Percentiles rank a stretch among this genome's conserved stretches.
Conservation (phyloP, 495 filamentous ascomycete species). For the Aspergillus heteromorphus region DNA sequence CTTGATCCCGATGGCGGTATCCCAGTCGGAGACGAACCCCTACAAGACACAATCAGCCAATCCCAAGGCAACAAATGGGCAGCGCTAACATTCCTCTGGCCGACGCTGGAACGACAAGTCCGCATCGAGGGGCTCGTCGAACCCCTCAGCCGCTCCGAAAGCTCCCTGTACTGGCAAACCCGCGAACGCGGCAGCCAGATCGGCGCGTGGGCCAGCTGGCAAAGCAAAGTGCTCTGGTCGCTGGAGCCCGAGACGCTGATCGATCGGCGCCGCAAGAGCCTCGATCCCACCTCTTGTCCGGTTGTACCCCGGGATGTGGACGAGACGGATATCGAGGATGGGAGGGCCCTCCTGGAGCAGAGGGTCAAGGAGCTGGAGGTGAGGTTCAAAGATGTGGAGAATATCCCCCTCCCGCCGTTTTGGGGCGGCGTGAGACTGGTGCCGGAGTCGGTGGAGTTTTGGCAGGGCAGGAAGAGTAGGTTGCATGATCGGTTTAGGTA, state of each 20-base stretch:
- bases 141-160: slow-evolving; percentile 65
- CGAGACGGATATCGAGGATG: slow-evolving; percentile 55
- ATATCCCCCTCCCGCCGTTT: slow-evolving; percentile 86
- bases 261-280: slow-evolving; percentile 27
- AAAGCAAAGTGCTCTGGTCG: slow-evolving; percentile 65
- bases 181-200: slow-evolving; percentile 72
- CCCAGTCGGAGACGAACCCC: too few species aligned
- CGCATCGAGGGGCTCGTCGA: slow-evolving; percentile 72
- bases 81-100: slow-evolving; percentile 43
- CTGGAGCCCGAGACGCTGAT: slow-evolving; percentile 23
- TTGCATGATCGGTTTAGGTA: slow-evolving; percentile 94
- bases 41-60: too few species aligned
- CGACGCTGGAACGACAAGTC: slow-evolving; percentile 78
- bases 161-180: slow-evolving; percentile 83
- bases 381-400: slow-evolving; percentile 64
- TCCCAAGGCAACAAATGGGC: slow-evolving; percentile 41
- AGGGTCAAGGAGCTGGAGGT: slow-evolving; percentile 67
- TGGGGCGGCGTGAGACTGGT: slow-evolving; percentile 89
- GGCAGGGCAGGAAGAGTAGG: slow-evolving; percentile 84
- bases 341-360: slow-evolving; percentile 57
- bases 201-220: slow-evolving; percentile 89
- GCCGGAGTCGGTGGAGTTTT: slow-evolving; percentile 86
- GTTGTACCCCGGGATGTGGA: slow-evolving; percentile 52
- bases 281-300: slow-evolving; percentile 28
- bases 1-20: too few species aligned